phyloP scores from a whole-genome alignment of 2,329 filamentous ascomycete genomes.

The Proliferodiscus dingleyae region DNA sequence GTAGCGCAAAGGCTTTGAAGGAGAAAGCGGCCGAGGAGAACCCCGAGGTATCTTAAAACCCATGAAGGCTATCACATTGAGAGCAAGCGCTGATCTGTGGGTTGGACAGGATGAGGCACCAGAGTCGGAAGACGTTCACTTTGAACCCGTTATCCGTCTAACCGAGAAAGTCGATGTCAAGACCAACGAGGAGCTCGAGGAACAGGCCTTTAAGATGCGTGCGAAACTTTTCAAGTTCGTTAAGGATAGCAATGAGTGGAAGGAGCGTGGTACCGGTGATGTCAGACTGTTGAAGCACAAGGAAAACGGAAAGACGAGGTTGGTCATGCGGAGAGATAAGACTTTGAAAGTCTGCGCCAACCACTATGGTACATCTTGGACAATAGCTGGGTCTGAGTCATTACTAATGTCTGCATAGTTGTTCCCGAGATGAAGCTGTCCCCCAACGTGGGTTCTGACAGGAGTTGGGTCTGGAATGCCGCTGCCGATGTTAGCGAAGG shows the following conservation, averaged over 20 bases:
- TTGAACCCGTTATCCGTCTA: slow-evolving; percentile 92
- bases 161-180: slow-evolving; percentile 96
- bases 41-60: slow-evolving; percentile 27
- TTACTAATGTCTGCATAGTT: slow-evolving; percentile 49
- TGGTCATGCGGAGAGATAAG: slow-evolving; percentile 99
- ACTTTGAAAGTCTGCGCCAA: slow-evolving; percentile 99
- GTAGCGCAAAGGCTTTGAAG: slow-evolving; percentile 77
- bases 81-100: slow-evolving; percentile 13
- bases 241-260: slow-evolving; percentile 90
- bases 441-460: slow-evolving; percentile 95
- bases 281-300: slow-evolving; percentile 97
- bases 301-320: slow-evolving; percentile 94
- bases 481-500: slow-evolving; percentile 97
- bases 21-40: slow-evolving; percentile 39
- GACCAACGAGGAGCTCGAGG: slow-evolving; percentile 97
- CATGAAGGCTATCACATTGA: neutral
- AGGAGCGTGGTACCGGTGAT: slow-evolving; percentile 96
- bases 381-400: neutral
- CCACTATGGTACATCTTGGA: slow-evolving; percentile 78
- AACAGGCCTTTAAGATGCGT: slow-evolving; percentile 98
- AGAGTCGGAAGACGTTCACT: slow-evolving; percentile 91
- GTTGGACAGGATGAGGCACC: slow-evolving; percentile 60
- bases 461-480: slow-evolving; percentile 99
- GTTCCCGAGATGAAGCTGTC: slow-evolving; percentile 98
- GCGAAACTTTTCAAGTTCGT: slow-evolving; percentile 99